Conservation (phyloP, 73 alveolate species). For the Tetrahymena thermophila region DNA sequence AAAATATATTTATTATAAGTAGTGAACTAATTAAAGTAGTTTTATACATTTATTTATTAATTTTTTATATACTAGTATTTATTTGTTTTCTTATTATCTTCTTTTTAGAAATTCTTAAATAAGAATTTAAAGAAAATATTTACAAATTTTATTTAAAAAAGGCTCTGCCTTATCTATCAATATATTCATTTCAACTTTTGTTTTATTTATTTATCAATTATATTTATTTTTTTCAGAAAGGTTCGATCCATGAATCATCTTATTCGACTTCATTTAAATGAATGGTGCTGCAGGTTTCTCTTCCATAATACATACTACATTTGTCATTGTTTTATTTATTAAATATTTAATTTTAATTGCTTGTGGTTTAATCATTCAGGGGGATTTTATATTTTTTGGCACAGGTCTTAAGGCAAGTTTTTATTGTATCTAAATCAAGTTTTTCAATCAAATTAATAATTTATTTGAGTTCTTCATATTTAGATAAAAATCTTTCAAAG, state of each 20-base stretch:
- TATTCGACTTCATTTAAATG: background rate
- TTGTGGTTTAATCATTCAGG: background rate
- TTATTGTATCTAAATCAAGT: background rate
- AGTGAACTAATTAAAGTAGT: background rate
- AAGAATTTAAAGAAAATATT: background rate
- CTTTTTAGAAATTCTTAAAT: background rate
- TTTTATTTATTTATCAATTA: no score
- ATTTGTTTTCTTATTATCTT: no score
- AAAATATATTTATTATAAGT: no score
- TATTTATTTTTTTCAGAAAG: background rate
- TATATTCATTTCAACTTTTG: no score
- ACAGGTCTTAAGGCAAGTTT: background rate
- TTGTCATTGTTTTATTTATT: background rate
- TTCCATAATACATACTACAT: background rate
- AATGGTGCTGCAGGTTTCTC: background rate
- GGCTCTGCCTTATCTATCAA: background rate
- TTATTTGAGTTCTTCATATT: background rate
- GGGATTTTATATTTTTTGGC: background rate
- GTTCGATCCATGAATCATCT: background rate
- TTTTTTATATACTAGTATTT: background rate
- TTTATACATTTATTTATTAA: no score
- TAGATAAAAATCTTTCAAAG: background rate
- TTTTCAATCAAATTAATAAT: background rate
- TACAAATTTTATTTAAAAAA: background rate
- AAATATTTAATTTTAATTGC: background rate